Evolutionary conservation across 2,329 filamentous ascomycete species (phyloP).

Genomic region (Pseudocercospora musae): DNA sequence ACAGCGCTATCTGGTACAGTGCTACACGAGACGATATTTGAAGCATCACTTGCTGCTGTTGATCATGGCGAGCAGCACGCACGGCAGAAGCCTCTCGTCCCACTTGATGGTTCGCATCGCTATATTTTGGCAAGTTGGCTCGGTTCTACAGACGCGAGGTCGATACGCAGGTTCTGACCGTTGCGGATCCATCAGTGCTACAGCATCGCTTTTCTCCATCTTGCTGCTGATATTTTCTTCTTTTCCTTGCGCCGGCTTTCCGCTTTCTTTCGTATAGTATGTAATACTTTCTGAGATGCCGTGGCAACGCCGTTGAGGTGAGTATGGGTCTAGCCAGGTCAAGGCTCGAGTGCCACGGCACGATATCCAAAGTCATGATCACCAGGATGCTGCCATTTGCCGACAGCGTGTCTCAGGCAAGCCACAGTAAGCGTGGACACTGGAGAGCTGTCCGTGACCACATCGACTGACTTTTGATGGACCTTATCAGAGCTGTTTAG

Average conservation of each 20-base stretch:
- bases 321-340: constrained; percentile 12
- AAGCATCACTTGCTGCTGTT: background rate
- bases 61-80: constrained; percentile 15
- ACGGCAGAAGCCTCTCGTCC: constrained; percentile 21
- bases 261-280: constrained; percentile 13
- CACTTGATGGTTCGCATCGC: constrained; percentile 16
- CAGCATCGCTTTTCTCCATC: constrained; percentile 17
- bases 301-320: constrained; percentile 21
- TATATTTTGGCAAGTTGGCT: constrained; percentile 12
- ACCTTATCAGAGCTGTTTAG: background rate
- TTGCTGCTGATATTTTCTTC: constrained; percentile 1
- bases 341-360: constrained; percentile 12
- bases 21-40: constrained; percentile 1
- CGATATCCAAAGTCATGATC: constrained; percentile 1
- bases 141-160: constrained; percentile 19
- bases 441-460: background rate
- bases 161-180: constrained; percentile 21
- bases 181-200: constrained; percentile 19
- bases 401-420: background rate
- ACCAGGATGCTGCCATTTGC: constrained; percentile 4
- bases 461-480: background rate
- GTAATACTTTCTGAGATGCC: constrained; percentile 17
- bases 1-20: constrained; percentile 5
- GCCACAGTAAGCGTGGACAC: constrained; percentile 1
- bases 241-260: constrained; percentile 21